These are phyloP conservation scores for Mrakia frigida DNA, from an alignment of 768 basidiomycete genomes.

Conservation along the genomic window DNA sequence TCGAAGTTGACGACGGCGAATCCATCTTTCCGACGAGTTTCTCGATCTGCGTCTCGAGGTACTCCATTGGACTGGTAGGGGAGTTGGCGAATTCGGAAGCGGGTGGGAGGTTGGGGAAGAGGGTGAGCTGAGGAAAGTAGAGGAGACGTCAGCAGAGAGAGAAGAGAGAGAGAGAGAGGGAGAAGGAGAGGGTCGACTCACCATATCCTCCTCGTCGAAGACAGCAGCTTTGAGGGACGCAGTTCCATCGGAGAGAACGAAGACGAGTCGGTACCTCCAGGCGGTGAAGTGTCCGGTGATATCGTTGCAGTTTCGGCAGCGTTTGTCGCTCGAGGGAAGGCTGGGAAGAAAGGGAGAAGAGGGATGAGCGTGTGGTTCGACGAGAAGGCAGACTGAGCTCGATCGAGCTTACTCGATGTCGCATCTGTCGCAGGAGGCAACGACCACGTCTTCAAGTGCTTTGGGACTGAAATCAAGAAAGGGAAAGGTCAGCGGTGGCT, in stretches of 20 bases:
- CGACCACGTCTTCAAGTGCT: constrained; percentile 2
- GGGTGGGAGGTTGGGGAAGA: constrained; percentile 2
- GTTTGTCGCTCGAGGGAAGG: not conserved
- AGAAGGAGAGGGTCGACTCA: not conserved
- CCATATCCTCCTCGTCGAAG: constrained; percentile 2
- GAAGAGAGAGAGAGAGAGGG: not conserved
- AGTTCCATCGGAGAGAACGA: not conserved
- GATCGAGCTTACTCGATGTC: not conserved
- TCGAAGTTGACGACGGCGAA: too few species aligned
- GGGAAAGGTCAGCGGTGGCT: not conserved
- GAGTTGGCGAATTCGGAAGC: constrained; percentile 1
- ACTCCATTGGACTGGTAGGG: not conserved
- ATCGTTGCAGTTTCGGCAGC: constrained; percentile 11
- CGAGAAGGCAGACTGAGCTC: too few species aligned
- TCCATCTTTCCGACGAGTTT: not conserved
- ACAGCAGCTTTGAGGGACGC: not conserved
- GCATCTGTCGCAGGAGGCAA: not conserved
- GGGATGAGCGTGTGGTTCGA: too few species aligned
- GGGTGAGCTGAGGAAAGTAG: not conserved
- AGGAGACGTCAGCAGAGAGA: not conserved
- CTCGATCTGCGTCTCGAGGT: not conserved
- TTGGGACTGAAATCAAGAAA: not conserved
- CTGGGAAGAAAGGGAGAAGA: not conserved
- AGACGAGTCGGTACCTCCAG: constrained; percentile 5
- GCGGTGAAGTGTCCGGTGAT: not conserved